A percentile compares a stretch with the other conserved stretches of the same genome.
Evolutionary conservation across 2,329 filamentous ascomycete species (phyloP).

Genomic region (Colletotrichum sp.): DNA sequence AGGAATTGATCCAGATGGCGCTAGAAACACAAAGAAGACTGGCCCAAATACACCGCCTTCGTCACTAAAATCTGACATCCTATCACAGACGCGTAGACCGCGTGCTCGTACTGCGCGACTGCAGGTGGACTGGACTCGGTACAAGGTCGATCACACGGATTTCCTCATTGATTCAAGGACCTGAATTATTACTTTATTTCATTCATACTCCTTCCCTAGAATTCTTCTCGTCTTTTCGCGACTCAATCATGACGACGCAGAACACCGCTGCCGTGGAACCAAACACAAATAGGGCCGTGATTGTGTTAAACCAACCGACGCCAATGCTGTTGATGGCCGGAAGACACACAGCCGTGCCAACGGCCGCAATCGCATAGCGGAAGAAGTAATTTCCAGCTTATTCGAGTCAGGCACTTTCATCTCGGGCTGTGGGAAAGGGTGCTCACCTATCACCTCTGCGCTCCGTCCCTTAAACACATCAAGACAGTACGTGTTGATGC

Average conservation of each 20-base stretch:
- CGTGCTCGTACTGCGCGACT: neutral
- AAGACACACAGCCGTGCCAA: constrained; percentile 73
- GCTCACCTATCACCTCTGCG: constrained; percentile 33
- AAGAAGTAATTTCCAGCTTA: constrained; percentile 78
- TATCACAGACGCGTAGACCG: neutral
- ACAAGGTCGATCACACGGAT: neutral
- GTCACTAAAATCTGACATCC: neutral
- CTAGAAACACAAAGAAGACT: neutral
- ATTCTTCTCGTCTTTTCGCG: neutral
- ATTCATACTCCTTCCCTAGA: neutral
- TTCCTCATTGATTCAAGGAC: fast-evolving
- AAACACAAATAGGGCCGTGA: constrained; percentile 37
- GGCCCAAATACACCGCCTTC: neutral
- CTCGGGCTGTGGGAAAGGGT: too few relatives aligned
- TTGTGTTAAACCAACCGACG: constrained; percentile 82
- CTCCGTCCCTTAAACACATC: constrained; percentile 14
- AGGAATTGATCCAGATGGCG: neutral
- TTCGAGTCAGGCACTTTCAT: too few relatives aligned
- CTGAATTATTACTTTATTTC: neutral
- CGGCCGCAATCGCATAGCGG: constrained; percentile 75
- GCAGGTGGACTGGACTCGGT: neutral
- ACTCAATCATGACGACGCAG: neutral
- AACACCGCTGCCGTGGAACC: neutral
- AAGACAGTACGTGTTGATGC: constrained; percentile 62
- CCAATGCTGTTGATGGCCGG: constrained; percentile 76